A percentile compares a stretch with the other conserved stretches of the same genome.
Conservation (phyloP, 1,139 yeast species). For the Saccharomyces pastorianus region DNA sequence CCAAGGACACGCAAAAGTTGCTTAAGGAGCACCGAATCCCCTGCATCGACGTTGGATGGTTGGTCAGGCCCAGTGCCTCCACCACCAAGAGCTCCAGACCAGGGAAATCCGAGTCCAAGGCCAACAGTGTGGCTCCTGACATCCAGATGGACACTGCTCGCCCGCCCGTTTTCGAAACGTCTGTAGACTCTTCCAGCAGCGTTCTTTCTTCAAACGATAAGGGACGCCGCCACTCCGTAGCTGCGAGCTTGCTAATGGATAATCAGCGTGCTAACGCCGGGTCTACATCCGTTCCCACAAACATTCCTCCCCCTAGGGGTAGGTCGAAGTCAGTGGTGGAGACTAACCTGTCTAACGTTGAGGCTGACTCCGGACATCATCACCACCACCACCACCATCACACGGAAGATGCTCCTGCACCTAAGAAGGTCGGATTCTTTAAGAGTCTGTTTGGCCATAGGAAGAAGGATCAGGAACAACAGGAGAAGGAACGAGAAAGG, state of each 20-base stretch:
- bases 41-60: slow-evolving; percentile 3
- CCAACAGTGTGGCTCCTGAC: neutral
- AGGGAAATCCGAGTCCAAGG: neutral
- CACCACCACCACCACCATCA: slow-evolving; percentile 1
- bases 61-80: slow-evolving; percentile 3
- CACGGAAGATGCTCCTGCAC: slow-evolving; percentile 9
- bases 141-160: slow-evolving; percentile 1
- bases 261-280: neutral
- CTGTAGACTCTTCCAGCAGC: neutral
- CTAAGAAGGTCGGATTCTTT: slow-evolving; percentile 32
- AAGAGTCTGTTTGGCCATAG: slow-evolving; percentile 34
- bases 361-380: neutral
- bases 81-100: neutral
- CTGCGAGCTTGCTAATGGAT: neutral
- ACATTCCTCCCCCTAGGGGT: neutral
- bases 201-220: neutral
- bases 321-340: slow-evolving; percentile 4
- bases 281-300: neutral
- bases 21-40: slow-evolving; percentile 9
- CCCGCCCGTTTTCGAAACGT: neutral
- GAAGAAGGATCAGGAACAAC: slow-evolving; percentile 11
- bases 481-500: neutral
- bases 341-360: neutral
- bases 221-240: neutral
- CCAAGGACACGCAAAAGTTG: slow-evolving; percentile 13